Base-by-base conservation (phyloP, 805 yeast species). In the Saccharomyces eubayanus region DNA sequence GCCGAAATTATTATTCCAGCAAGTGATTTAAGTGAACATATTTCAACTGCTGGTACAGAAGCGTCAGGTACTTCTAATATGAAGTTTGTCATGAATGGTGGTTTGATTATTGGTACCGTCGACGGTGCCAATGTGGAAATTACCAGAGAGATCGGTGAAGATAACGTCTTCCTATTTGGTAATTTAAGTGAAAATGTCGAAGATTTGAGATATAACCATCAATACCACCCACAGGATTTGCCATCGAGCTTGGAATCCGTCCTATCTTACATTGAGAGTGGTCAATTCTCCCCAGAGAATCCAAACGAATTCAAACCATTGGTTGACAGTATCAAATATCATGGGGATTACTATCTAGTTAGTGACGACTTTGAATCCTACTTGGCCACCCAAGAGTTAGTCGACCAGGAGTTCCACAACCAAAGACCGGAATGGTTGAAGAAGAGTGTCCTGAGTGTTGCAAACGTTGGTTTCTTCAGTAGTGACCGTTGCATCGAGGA, bases 71-170 rank as follows among this genome's bases (percentile, higher is more conserved):
- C 97, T 31, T 87, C 96, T 36, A 90, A 90, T 75, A 90, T 90
- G 97, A 90, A 90, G 74, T 90, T 90, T 68, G 96, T 89, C 27
- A 76, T 90, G 72, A 90, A 89, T 66, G 97, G 97, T 72, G 97
- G 97, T 50, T 79, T 90, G 59, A 87, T 90, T 62, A 84, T 90
- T 59, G 97, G 97, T 69, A 91, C 97, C 11, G 96, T 90, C 59
- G 97, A 90, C 67, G 97, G 97, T 67, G 97, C 97, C 58, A 90
- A 91, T 66, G 96, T 91, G 49, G 97, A 90, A 73, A 88, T 90
- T 68, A 88, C 96, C 21, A 81, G 96, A 62, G 97, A 91, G 73
- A 81, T 91, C 61, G 96, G 96, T 50, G 96, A 90, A 66, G 96
- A 90, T 50, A 89, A 90, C 69, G 89, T 91, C 69, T 90, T 90